Conservation (phyloP, 108 stramenopile species). For the Poteriospumella lacustris region DNA sequence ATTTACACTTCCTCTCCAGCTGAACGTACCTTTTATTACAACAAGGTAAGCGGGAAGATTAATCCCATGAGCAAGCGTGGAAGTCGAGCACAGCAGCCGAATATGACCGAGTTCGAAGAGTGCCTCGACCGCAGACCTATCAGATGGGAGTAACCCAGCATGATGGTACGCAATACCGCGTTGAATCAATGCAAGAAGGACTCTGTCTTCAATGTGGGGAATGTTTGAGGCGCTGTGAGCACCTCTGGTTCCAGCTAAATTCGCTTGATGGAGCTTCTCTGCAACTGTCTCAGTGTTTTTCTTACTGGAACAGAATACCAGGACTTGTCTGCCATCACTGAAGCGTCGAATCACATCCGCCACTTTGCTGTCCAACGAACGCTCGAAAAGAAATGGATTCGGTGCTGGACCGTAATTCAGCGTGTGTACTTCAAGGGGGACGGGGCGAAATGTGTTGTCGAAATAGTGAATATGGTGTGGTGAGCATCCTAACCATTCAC, state of each 20-base stretch:
- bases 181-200: conserved; percentile 49
- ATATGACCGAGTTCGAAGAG: conserved; percentile 63
- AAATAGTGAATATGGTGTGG: conserved; percentile 66
- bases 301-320: conserved; percentile 88
- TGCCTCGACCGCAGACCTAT: conserved; percentile 66
- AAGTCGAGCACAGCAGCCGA: conserved; percentile 77
- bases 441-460: conserved; percentile 76
- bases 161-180: conserved; percentile 79
- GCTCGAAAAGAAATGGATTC: conserved; percentile 78
- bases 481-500: conserved; percentile 69
- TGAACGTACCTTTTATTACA: conserved; percentile 77
- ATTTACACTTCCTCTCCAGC: conserved; percentile 68
- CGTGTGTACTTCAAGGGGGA: conserved; percentile 70
- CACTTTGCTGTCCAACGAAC: conserved; percentile 63
- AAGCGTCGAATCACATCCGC: conserved; percentile 64
- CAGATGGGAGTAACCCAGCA: conserved; percentile 64
- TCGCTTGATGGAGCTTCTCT: conserved; percentile 51
- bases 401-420: conserved; percentile 61
- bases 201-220: conserved; percentile 24
- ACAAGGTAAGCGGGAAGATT: conserved; percentile 90
- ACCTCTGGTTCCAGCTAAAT: conserved; percentile 39
- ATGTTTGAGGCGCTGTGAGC: conserved; percentile 41
- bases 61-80: conserved; percentile 88
- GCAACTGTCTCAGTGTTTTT: conserved; percentile 77
- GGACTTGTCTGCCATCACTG: conserved; percentile 60